These are phyloP conservation scores for Agrocybe pediades DNA, from an alignment of 768 basidiomycete species.

Conservation along the genomic window DNA sequence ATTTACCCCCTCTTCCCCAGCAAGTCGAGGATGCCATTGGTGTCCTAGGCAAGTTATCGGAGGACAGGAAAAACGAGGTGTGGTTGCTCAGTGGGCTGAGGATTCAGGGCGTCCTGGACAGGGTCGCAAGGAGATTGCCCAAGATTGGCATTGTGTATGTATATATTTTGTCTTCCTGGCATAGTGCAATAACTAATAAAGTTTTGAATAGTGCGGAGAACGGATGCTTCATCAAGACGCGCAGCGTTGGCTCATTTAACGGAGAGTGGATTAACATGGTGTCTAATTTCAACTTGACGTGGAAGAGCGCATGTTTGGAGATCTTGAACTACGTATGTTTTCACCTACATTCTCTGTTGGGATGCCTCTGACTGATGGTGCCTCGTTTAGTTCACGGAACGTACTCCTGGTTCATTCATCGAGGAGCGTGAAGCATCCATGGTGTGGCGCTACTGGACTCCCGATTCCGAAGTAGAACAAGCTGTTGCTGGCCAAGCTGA, in stretches of 20 bases:
- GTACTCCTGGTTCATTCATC: slow-evolving; percentile 83
- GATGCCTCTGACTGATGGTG: background rate
- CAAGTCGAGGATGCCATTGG: slow-evolving; percentile 40
- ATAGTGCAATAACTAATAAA: no score
- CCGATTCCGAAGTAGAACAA: slow-evolving; percentile 17
- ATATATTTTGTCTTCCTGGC: slow-evolving; percentile 1
- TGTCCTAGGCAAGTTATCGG: slow-evolving; percentile 57
- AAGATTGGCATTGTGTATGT: slow-evolving; percentile 77
- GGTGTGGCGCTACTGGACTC: slow-evolving; percentile 86
- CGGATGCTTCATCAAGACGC: slow-evolving; percentile 80
- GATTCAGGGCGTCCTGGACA: slow-evolving; percentile 62
- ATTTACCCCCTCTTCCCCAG: slow-evolving; percentile 12
- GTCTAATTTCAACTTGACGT: slow-evolving; percentile 72
- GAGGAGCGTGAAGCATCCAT: slow-evolving; percentile 83
- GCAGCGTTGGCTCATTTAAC: slow-evolving; percentile 16
- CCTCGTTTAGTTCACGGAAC: slow-evolving; percentile 74
- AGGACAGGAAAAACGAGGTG: slow-evolving; percentile 72
- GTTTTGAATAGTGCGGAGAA: slow-evolving; percentile 69
- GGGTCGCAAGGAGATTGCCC: slow-evolving; percentile 60
- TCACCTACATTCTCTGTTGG: background rate
- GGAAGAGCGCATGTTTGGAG: slow-evolving; percentile 82
- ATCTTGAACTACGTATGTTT: slow-evolving; percentile 78
- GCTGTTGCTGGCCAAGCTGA: background rate
- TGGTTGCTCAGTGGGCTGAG: slow-evolving; percentile 82
- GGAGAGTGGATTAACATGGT: slow-evolving; percentile 81